Conservation (phyloP, 2,329 filamentous ascomycete species). For the Botrytis tulipae region DNA sequence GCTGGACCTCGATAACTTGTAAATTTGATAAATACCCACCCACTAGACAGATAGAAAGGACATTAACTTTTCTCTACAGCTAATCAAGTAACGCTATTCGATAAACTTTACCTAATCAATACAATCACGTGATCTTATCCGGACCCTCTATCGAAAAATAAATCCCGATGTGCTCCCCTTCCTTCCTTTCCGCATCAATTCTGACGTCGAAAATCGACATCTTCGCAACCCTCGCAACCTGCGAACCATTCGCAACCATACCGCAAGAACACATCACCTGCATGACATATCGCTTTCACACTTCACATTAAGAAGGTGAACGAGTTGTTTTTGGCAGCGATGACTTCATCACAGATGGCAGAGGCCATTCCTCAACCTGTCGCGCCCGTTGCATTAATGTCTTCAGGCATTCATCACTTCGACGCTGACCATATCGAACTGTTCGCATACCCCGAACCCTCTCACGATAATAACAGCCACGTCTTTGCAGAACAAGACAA, state of each 20-base stretch:
- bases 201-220: neutral
- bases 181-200: neutral
- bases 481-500: neutral
- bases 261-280: neutral
- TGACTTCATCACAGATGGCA: constrained; percentile 38
- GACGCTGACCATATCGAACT: neutral
- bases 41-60: too few species aligned
- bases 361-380: constrained; percentile 16
- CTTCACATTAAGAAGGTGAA: constrained; percentile 31
- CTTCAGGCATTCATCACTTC: neutral
- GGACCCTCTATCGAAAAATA: constrained; percentile 7
- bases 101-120: neutral
- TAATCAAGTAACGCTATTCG: neutral
- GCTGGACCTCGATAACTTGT: neutral
- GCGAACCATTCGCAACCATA: neutral
- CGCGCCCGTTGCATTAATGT: constrained; percentile 21
- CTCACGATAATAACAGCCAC: neutral
- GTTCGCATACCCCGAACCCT: neutral
- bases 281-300: neutral
- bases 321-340: constrained; percentile 40
- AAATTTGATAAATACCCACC: neutral
- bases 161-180: constrained; percentile 5
- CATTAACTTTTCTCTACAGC: neutral
- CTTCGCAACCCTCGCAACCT: neutral
- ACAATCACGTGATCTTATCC: constrained; percentile 1